Percentiles rank a stretch among this genome's conserved stretches.
These are phyloP conservation scores for Blyttiomyces sp. DNA, from an alignment of 371 early-diverging fungal genomes.

Conservation along the genomic window DNA sequence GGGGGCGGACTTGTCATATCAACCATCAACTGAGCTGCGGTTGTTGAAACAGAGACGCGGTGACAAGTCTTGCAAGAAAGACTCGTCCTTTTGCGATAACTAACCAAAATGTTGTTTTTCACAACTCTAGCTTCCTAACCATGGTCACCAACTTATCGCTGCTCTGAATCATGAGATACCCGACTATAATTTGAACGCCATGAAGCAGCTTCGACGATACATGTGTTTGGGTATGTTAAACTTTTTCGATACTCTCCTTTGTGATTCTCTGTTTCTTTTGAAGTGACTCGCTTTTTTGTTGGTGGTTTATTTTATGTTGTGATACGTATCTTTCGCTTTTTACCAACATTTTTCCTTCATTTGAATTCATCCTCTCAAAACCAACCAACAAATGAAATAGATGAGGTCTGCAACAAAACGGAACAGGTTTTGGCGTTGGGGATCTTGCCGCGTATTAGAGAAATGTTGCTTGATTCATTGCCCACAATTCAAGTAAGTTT, in stretches of 20 bases:
- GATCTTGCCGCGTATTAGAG: conserved; percentile 8
- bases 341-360: neutral
- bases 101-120: neutral
- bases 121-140: conserved; percentile 14
- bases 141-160: conserved; percentile 1
- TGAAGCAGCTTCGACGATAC: conserved; percentile 22
- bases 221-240: conserved; percentile 22
- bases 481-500: conserved; percentile 12
- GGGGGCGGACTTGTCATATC: too few relatives aligned
- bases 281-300: too few relatives aligned
- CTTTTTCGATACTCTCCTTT: neutral
- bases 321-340: neutral
- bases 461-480: conserved; percentile 1
- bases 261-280: too few relatives aligned
- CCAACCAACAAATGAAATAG: neutral
- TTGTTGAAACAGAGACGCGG: neutral
- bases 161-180: conserved; percentile 11
- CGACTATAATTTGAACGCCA: conserved; percentile 20
- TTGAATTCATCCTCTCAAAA: too few relatives aligned
- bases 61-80: too few relatives aligned
- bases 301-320: too few relatives aligned
- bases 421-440: conserved; percentile 18
- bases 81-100: too few relatives aligned
- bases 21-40: too few relatives aligned
- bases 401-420: conserved; percentile 22